Percentiles rank a stretch among this genome's conserved stretches.
Evolutionary conservation across 2,329 filamentous ascomycete genomes (phyloP).

Genomic region (Penicillium olsonii): DNA sequence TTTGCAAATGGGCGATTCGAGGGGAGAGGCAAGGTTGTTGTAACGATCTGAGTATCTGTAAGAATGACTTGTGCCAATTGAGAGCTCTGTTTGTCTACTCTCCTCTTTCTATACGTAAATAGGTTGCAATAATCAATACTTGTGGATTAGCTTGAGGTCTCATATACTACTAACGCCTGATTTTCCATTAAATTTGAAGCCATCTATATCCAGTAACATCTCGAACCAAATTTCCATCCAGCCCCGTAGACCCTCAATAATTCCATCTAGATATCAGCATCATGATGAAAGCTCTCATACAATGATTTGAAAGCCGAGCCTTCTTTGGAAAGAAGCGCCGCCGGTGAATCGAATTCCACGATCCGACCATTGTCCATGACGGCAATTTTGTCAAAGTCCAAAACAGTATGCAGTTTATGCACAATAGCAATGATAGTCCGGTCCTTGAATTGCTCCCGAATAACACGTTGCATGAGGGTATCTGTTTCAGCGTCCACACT

Average conservation of each 20-base stretch:
- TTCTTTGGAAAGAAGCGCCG: constrained; percentile 16
- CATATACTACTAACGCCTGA: too few species aligned
- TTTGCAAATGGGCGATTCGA: constrained; percentile 14
- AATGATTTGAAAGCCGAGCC: constrained; percentile 21
- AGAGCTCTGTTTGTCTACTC: too few species aligned
- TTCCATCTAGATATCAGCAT: background rate
- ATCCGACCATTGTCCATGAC: constrained; percentile 27
- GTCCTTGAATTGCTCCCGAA: constrained; percentile 50
- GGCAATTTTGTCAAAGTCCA: constrained; percentile 32
- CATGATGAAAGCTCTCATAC: constrained; percentile 11
- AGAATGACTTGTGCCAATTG: too few species aligned
- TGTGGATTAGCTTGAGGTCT: too few species aligned
- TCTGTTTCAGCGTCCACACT: constrained; percentile 60
- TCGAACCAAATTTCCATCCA: too few species aligned
- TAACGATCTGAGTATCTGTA: constrained; percentile 16
- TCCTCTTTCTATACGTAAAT: too few species aligned
- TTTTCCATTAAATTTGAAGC: too few species aligned
- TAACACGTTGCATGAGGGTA: constrained; percentile 53
- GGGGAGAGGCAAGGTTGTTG: constrained; percentile 25
- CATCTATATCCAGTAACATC: too few species aligned
- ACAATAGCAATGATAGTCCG: constrained; percentile 60
- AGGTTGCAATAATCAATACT: too few species aligned
- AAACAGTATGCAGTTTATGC: constrained; percentile 48
- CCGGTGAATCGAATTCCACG: constrained; percentile 26
- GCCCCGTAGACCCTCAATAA: too few species aligned